These are phyloP conservation scores for Candida odintsovae DNA, from an alignment of 805 yeast genomes.

Conservation along the genomic window DNA sequence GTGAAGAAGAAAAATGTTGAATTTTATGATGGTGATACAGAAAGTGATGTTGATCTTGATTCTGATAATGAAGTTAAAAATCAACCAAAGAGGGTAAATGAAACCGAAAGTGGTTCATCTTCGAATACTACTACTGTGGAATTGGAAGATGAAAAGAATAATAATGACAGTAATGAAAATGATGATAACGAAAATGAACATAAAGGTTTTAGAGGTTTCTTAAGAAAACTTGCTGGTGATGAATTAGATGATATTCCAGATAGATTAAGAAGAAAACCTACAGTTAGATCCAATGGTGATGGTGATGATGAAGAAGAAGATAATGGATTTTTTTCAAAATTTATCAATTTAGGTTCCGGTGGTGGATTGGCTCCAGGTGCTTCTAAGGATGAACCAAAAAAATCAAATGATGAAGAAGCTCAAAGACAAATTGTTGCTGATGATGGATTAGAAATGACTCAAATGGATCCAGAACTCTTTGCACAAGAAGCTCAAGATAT, in stretches of 20 bases:
- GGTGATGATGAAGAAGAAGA: constrained; percentile 18
- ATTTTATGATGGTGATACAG: constrained; percentile 14
- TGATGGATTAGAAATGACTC: constrained; percentile 40
- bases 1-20: constrained; percentile 8
- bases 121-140: not conserved
- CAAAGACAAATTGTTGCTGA: constrained; percentile 24
- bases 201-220: constrained; percentile 12
- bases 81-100: not conserved
- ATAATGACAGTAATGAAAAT: not conserved
- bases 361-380: constrained; percentile 34
- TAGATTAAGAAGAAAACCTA: constrained; percentile 1
- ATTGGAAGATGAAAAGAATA: not conserved
- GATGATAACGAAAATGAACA: constrained; percentile 9
- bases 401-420: constrained; percentile 30
- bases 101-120: not conserved
- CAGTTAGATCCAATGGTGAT: constrained; percentile 8
- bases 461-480: constrained; percentile 36
- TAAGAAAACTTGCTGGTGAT: constrained; percentile 18
- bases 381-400: constrained; percentile 11
- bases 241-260: constrained; percentile 13
- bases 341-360: constrained; percentile 25
- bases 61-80: constrained; percentile 10
- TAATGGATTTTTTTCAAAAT: constrained; percentile 23
- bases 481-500: constrained; percentile 50
- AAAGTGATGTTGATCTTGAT: constrained; percentile 20